Evolutionary conservation across 164 flowering plant species (phyloP).

Genomic region (Aristolochia contorta): DNA sequence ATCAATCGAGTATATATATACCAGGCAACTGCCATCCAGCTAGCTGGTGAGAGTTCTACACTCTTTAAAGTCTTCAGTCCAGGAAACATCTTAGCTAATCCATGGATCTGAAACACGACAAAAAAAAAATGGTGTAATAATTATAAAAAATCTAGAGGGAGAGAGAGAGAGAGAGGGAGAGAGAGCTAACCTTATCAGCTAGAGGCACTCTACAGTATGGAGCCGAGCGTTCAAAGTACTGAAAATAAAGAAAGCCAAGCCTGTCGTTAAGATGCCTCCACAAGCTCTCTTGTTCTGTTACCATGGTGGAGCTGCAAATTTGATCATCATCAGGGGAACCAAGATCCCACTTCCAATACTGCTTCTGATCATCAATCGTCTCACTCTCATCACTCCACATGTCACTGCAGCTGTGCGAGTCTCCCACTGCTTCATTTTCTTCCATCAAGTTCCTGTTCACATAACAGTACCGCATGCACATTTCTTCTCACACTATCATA

Average conservation of each 20-base stretch:
- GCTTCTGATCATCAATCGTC: constrained; percentile 41
- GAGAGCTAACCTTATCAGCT: constrained; percentile 69
- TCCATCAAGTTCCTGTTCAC: constrained; percentile 34
- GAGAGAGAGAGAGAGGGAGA: neutral
- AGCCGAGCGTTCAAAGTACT: constrained; percentile 74
- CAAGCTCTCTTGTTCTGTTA: constrained; percentile 44
- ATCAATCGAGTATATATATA: neutral
- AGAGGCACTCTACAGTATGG: constrained; percentile 90
- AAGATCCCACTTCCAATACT: constrained; percentile 60
- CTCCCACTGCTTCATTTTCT: constrained; percentile 63
- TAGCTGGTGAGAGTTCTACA: constrained; percentile 59
- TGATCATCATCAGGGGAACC: constrained; percentile 13
- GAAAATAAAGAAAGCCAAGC: constrained; percentile 67
- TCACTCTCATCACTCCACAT: constrained; percentile 76
- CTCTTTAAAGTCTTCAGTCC: constrained; percentile 36
- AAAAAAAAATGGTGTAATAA: neutral
- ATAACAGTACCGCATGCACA: neutral
- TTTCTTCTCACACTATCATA: neutral
- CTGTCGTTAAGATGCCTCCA: constrained; percentile 46
- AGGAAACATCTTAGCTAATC: constrained; percentile 22
- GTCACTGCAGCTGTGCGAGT: constrained; percentile 45
- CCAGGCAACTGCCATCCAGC: constrained; percentile 74
- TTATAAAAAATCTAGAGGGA: too few species aligned
- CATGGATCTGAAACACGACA: constrained; percentile 28
- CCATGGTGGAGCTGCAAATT: constrained; percentile 7